A percentile compares a stretch with the other conserved stretches of the same genome.
Evolutionary conservation across 805 yeast species (phyloP).

Genomic region (Starmerella geochares): DNA sequence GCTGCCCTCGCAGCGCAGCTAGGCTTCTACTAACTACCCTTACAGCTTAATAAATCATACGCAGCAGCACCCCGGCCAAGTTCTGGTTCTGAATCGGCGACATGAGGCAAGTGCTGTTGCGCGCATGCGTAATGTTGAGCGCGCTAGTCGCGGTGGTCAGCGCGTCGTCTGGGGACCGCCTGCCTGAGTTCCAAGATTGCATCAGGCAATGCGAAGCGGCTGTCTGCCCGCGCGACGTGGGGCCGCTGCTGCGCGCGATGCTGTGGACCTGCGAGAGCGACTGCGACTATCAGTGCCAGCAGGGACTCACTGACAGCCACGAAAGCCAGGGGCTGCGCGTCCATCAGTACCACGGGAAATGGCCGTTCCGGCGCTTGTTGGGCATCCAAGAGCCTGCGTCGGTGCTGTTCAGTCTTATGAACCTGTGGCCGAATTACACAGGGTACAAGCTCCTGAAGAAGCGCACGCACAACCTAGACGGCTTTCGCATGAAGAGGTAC

Average conservation of each 20-base stretch:
- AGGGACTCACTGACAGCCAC: slow-evolving; percentile 47
- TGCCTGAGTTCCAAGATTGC: slow-evolving; percentile 42
- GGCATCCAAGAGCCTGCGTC: slow-evolving; percentile 82
- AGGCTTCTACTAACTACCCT: too few species aligned
- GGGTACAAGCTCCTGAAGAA: slow-evolving; percentile 36
- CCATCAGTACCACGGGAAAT: slow-evolving; percentile 89
- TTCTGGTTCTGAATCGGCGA: too few species aligned
- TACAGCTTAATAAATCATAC: neutral
- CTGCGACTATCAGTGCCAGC: slow-evolving; percentile 92
- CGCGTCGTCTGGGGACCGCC: slow-evolving; percentile 45
- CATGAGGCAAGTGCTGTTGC: neutral
- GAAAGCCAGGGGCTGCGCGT: slow-evolving; percentile 46
- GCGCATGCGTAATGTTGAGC: neutral
- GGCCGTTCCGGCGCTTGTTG: slow-evolving; percentile 78
- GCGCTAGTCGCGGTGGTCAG: neutral
- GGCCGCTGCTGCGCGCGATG: slow-evolving; percentile 36
- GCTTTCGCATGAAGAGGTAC: slow-evolving; percentile 25
- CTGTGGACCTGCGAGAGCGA: slow-evolving; percentile 69
- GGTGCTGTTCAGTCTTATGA: slow-evolving; percentile 63
- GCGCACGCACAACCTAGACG: slow-evolving; percentile 25
- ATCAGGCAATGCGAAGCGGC: slow-evolving; percentile 33
- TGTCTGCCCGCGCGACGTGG: slow-evolving; percentile 32
- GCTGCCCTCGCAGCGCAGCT: too few species aligned
- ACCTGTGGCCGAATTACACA: slow-evolving; percentile 51
- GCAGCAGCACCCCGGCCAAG: too few species aligned